Conservation (phyloP, 768 basidiomycete genomes). For the Trametes maxima region DNA sequence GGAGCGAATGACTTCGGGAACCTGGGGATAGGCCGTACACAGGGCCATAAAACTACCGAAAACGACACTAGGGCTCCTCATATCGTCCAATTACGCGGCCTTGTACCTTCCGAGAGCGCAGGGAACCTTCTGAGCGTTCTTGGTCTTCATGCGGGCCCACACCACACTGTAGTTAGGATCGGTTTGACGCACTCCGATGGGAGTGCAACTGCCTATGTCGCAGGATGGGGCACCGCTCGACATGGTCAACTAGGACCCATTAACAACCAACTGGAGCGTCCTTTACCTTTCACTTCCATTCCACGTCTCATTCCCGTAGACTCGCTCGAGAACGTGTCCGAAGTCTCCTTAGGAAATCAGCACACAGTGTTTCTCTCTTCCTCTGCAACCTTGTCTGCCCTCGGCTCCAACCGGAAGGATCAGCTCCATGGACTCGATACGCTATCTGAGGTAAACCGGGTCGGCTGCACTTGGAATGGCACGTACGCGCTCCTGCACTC, state of each 20-base stretch:
- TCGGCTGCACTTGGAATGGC: slow-evolving; percentile 81
- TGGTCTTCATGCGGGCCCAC: slow-evolving; percentile 59
- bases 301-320: slow-evolving; percentile 40
- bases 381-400: slow-evolving; percentile 49
- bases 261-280: slow-evolving; percentile 25
- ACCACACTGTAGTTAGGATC: slow-evolving; percentile 65
- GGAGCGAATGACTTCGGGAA: slow-evolving; percentile 87
- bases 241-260: slow-evolving; percentile 79
- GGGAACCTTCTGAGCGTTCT: slow-evolving; percentile 11
- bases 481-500: slow-evolving; percentile 51
- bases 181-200: slow-evolving; percentile 29
- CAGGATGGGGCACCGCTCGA: slow-evolving; percentile 85
- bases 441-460: slow-evolving; percentile 31
- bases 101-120: background rate
- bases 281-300: slow-evolving; percentile 34
- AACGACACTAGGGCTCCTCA: slow-evolving; percentile 36
- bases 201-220: slow-evolving; percentile 33
- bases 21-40: slow-evolving; percentile 55
- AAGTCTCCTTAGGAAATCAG: slow-evolving; percentile 51
- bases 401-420: slow-evolving; percentile 75
- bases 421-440: slow-evolving; percentile 53
- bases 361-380: slow-evolving; percentile 48
- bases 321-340: slow-evolving; percentile 12
- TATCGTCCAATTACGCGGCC: slow-evolving; percentile 42
- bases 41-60: background rate